Percentiles rank a stretch among this genome's conserved stretches.
Evolutionary conservation across 768 basidiomycete species (phyloP).

Genomic region (Rhodotorula toruloides): DNA sequence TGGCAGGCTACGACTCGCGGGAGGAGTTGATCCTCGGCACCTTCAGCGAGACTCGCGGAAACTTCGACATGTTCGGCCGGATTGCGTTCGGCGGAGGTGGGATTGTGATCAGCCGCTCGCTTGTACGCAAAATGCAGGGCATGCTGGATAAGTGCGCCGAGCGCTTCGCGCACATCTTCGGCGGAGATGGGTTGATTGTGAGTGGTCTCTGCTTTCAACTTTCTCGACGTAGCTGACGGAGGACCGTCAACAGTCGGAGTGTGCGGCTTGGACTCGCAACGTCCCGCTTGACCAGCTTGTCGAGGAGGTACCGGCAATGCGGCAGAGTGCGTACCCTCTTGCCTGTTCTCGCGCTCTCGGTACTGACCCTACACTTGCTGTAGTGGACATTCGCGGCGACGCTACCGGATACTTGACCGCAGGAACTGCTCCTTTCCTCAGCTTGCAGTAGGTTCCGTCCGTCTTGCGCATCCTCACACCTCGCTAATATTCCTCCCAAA

Average conservation of each 20-base stretch:
- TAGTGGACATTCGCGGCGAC: conserved; percentile 31
- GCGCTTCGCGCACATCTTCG: conserved; percentile 14
- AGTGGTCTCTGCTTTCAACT: neutral
- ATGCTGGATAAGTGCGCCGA: conserved; percentile 20
- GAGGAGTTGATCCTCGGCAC: conserved; percentile 27
- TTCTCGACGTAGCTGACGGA: neutral
- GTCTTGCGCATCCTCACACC: neutral
- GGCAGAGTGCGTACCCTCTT: conserved; percentile 17
- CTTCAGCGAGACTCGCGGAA: conserved; percentile 19
- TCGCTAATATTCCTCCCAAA: neutral
- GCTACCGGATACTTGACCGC: conserved; percentile 25
- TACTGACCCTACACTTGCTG: neutral
- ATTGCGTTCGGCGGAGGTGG: conserved; percentile 35
- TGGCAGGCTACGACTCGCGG: conserved; percentile 12
- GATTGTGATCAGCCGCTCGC: conserved; percentile 10
- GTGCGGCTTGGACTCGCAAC: conserved; percentile 13
- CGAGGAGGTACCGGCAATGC: conserved; percentile 20
- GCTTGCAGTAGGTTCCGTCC: conserved; percentile 11
- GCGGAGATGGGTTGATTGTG: conserved; percentile 32
- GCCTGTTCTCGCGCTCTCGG: no score
- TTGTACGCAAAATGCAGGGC: conserved; percentile 33
- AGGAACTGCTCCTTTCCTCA: conserved; percentile 17
- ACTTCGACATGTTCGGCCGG: conserved; percentile 20
- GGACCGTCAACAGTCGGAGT: neutral
- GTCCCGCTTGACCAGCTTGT: conserved; percentile 22